Conservation (phyloP, 164 flowering plant genomes). For the Buxus sempervirens region DNA sequence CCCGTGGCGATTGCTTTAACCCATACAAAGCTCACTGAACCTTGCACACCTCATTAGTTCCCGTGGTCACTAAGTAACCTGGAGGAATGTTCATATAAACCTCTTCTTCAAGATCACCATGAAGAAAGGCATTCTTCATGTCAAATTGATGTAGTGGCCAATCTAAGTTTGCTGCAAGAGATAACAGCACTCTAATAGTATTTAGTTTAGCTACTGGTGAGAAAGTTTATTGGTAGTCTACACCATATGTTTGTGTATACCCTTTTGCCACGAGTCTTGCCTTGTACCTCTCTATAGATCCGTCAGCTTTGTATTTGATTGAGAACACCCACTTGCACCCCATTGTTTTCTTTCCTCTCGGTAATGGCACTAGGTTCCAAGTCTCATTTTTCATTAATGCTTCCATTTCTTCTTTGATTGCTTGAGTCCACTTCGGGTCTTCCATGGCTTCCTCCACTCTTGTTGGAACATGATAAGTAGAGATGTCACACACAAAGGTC, state of each 20-base stretch:
- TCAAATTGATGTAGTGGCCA: conserved; percentile 4
- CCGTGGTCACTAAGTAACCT: conserved; percentile 3
- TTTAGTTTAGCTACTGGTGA: conserved; percentile 6
- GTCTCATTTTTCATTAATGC: conserved; percentile 1
- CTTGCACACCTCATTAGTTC: conserved; percentile 3
- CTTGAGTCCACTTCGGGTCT: conserved; percentile 14
- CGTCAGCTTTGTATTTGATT: conserved; percentile 9
- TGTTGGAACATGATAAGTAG: conserved; percentile 9
- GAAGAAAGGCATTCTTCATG: not conserved
- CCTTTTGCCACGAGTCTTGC: conserved; percentile 13
- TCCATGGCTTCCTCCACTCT: conserved; percentile 11
- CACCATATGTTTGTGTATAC: conserved; percentile 5
- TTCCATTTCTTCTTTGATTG: conserved; percentile 10
- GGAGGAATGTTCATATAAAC: conserved; percentile 3
- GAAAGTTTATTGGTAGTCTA: conserved; percentile 5
- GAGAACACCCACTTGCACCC: conserved; percentile 9
- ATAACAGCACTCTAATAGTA: conserved; percentile 3
- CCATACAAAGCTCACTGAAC: not conserved
- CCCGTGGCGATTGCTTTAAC: not conserved
- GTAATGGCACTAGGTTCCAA: conserved; percentile 5
- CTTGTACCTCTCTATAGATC: conserved; percentile 4
- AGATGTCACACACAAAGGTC: not conserved
- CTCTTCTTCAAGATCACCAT: conserved; percentile 4
- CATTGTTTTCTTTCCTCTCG: conserved; percentile 7
- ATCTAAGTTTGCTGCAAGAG: conserved; percentile 1